Percentiles rank a stretch among this genome's conserved stretches.
These are phyloP conservation scores for Vanrija sp. DNA, from an alignment of 1,284 basidiomycete species.

Conservation along the genomic window DNA sequence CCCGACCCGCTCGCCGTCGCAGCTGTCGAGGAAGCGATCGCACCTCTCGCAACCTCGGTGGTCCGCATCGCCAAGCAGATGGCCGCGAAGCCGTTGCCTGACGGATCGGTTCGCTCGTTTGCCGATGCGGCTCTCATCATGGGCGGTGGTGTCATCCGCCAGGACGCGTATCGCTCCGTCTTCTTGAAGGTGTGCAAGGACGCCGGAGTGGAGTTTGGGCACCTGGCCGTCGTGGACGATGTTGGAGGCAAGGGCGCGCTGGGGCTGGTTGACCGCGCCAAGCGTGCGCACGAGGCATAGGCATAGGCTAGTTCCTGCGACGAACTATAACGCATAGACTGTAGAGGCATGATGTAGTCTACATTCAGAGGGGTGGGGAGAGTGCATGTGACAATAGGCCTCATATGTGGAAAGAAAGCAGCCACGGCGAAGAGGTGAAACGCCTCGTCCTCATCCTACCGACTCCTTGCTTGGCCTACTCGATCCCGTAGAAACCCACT, in stretches of 20 bases:
- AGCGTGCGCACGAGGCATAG: not conserved
- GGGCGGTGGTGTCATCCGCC: conserved; percentile 32
- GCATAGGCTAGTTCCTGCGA: too few species aligned
- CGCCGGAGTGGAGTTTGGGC: conserved; percentile 23
- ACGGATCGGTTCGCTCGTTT: conserved; percentile 1
- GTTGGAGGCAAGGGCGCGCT: conserved; percentile 28
- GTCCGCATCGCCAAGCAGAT: conserved; percentile 24
- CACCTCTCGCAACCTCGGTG: conserved; percentile 18
- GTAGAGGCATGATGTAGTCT: too few species aligned
- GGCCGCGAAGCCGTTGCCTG: not conserved
- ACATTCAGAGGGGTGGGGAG: too few species aligned
- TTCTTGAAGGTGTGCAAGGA: conserved; percentile 16
- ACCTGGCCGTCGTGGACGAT: conserved; percentile 21
- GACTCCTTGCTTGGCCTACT: too few species aligned
- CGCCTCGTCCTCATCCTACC: too few species aligned
- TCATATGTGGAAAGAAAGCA: too few species aligned
- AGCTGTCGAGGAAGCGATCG: conserved; percentile 18
- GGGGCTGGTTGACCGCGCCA: conserved; percentile 20
- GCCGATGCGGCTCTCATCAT: conserved; percentile 20
- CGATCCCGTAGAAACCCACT: too few species aligned
- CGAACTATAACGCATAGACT: not conserved
- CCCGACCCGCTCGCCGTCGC: conserved; percentile 25
- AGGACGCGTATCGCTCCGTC: conserved; percentile 23
- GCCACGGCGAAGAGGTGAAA: too few species aligned
- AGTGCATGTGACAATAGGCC: too few species aligned